Conservation (phyloP, 805 yeast species). For the Spathaspora arborariae region DNA sequence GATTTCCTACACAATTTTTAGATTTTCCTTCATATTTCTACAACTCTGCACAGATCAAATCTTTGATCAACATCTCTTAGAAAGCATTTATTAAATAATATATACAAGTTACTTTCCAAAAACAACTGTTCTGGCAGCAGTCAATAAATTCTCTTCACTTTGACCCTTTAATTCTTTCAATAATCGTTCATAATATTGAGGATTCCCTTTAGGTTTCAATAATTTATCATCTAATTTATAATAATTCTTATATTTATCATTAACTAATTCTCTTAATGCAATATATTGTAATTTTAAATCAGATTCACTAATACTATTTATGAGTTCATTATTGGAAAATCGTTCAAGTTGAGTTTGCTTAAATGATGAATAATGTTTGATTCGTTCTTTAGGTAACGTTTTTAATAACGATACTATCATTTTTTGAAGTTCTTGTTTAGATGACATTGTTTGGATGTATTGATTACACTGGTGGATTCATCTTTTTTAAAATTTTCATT, state of each 20-base stretch:
- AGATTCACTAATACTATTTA: constrained; percentile 42
- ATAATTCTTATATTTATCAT: constrained; percentile 59
- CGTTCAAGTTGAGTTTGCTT: constrained; percentile 56
- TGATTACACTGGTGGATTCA: no score
- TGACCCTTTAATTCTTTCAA: constrained; percentile 69
- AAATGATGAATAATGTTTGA: constrained; percentile 67
- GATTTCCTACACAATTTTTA: no score
- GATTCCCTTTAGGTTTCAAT: constrained; percentile 79
- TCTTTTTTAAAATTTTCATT: neutral
- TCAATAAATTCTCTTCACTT: constrained; percentile 57
- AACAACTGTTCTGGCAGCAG: constrained; percentile 70
- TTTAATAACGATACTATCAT: constrained; percentile 56
- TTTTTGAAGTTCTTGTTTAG: constrained; percentile 48
- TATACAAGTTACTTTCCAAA: constrained; percentile 56
- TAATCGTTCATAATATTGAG: constrained; percentile 69
- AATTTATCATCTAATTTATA: constrained; percentile 66
- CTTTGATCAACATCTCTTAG: neutral
- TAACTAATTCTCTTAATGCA: constrained; percentile 53
- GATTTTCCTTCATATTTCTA: no score
- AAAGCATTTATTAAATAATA: neutral
- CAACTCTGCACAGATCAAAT: no score
- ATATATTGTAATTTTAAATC: constrained; percentile 55
- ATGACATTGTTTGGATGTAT: constrained; percentile 20
- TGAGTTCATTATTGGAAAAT: constrained; percentile 34
- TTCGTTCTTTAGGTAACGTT: constrained; percentile 63